Conservation (phyloP, 169 alveolate genomes). For the Plasmodium berghei region DNA sequence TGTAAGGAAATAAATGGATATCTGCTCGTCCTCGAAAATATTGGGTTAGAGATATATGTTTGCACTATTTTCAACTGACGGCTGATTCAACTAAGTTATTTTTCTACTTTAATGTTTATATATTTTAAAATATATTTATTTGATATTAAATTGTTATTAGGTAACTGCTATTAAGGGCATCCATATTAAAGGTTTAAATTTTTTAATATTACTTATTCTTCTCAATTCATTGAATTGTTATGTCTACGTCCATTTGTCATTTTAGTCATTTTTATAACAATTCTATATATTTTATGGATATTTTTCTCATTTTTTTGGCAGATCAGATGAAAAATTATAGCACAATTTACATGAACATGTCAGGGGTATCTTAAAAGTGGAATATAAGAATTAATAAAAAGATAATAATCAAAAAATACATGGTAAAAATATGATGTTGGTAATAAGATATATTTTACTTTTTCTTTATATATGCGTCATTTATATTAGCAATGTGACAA, state of each 20-base stretch:
- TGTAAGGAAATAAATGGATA: slow-evolving; percentile 59
- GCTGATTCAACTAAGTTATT: not conserved
- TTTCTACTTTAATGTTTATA: not conserved
- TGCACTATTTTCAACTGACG: not conserved
- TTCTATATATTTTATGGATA: too few species aligned
- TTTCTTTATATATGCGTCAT: slow-evolving; percentile 1
- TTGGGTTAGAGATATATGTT: slow-evolving; percentile 24
- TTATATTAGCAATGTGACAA: slow-evolving; percentile 41
- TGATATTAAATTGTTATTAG: slow-evolving; percentile 20
- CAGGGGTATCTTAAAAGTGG: slow-evolving; percentile 34
- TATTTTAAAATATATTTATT: slow-evolving; percentile 3
- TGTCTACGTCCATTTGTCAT: not conserved
- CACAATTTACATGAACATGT: slow-evolving; percentile 19
- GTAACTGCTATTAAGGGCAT: slow-evolving; percentile 47
- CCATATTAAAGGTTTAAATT: slow-evolving; percentile 34
- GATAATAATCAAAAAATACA: slow-evolving; percentile 17
- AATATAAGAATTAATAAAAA: slow-evolving; percentile 1
- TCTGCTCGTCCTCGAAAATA: slow-evolving; percentile 56
- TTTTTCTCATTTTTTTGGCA: not conserved
- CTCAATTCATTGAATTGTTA: not conserved
- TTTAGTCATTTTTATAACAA: not conserved
- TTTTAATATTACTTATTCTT: not conserved
- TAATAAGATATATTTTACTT: not conserved
- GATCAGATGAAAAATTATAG: slow-evolving; percentile 46
- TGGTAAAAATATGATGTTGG: not conserved